Percentiles rank a stretch among this genome's conserved stretches.
Conservation (phyloP, 129 eudicot species). For the Silybum marianum region DNA sequence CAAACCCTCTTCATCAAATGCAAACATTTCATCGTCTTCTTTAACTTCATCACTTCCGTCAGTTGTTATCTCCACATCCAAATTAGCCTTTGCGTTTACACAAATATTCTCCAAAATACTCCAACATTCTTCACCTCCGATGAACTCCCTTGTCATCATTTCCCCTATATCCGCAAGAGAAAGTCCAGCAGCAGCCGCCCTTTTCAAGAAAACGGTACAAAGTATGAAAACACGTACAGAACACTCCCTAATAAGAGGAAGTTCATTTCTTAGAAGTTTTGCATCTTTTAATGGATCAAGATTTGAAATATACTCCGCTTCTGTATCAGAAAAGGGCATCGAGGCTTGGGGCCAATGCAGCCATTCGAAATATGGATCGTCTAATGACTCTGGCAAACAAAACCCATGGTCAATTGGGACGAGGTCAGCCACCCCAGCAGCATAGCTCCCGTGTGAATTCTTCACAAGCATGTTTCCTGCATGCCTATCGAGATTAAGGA, state of each 20-base stretch:
- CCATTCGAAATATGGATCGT: conserved; percentile 98
- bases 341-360: conserved; percentile 96
- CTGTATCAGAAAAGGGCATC: conserved; percentile 79
- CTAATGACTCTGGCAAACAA: conserved; percentile 88
- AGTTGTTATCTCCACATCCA: conserved; percentile 22
- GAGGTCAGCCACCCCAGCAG: conserved; percentile 64
- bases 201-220: conserved; percentile 78
- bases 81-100: conserved; percentile 48
- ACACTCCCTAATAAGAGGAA: conserved; percentile 78
- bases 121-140: conserved; percentile 75
- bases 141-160: conserved; percentile 92
- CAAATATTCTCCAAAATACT: conserved; percentile 74
- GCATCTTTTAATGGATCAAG: conserved; percentile 92
- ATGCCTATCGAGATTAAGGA: conserved; percentile 90
- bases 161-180: conserved; percentile 87
- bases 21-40: conserved; percentile 45
- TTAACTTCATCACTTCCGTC: conserved; percentile 34
- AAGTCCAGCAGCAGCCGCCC: conserved; percentile 70
- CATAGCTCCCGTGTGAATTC: conserved; percentile 49
- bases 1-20: conserved; percentile 50
- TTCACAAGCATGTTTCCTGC: conserved; percentile 92
- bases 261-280: conserved; percentile 60
- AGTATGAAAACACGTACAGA: conserved; percentile 82
- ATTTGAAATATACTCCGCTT: conserved; percentile 66
- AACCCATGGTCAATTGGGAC: conserved; percentile 96